Base-by-base conservation (phyloP, 2,329 filamentous ascomycete species). In the Fonsecaea pedrosoi region DNA sequence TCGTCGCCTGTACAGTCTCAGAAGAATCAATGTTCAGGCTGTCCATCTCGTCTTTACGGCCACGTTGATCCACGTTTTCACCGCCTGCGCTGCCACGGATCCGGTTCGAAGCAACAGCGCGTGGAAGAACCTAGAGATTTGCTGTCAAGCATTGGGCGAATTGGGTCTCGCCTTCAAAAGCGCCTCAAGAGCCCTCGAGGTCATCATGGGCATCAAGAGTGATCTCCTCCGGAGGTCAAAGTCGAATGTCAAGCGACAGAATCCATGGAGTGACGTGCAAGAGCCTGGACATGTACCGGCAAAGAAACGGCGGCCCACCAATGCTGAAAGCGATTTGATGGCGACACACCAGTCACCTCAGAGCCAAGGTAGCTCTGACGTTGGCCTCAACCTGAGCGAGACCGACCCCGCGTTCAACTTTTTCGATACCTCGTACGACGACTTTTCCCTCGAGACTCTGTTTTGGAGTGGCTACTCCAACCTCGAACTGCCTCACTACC, bases 1-100 rank as follows among this genome's bases (percentile, higher is more conserved):
- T 38, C 69, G 69, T n/a, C 62, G 65, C 15, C 57, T 63, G 13
- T 70, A 67, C 25, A 59, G 58, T 9, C 61, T 71, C 18, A 53
- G 69, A 42, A 64, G 65, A 15, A 67, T 71, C 54, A 72, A 72
- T 48, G 65, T 71, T 18, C 70, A 72, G 42, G 64, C 65, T 4
- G 70, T 72, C 18, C 70, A 72, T 58, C 63, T 70, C 25, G 69
- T 71, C 21, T 72, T 72, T 35, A 71, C 70, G 5, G 69, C 65
- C 8, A 68, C 68, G 32, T 38, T 72, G 30, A 66, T 72, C 21
- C 70, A 71, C 30, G 67, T 72, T 8, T 70, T 71, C 60, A 69
- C 60, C 18, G 67, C 69, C 6, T 70, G 64, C 60, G 61, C 66
- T 2, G 65, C 63, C 4, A 54, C 48, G 12, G 69, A 69, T 35